Evolutionary conservation across 2,329 filamentous ascomycete genomes (phyloP), one percentile per base, ranked within the genome.

Genomic region (Westerdykella aurantiaca): DNA sequence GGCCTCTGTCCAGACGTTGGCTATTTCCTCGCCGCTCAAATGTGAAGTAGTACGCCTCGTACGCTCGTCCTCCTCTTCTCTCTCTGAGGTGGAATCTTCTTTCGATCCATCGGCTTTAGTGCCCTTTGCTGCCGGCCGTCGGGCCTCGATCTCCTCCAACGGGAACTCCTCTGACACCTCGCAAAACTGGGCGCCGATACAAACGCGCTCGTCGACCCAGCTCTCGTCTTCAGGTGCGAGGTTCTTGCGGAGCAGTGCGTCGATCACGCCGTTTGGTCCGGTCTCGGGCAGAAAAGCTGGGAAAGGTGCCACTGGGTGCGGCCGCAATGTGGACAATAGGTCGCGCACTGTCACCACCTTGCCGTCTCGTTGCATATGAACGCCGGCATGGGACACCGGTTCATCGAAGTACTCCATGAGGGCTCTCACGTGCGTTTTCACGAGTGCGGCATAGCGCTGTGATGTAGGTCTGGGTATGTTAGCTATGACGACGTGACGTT

Each of bases 161-260:
- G 47, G 54, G 60, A 57, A 65, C 11, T 64, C 60, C 11, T 44
- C 41, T 3, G 61, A 58, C 25, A 64, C 55, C 18, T 56, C 43
- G n/a, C 55, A 55, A 39, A 64, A 65, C 31, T 61, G 57, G 2
- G 49, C 43, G 5, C 61, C 61, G 42, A 58, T 63, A 4, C 45
- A 42, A 1, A 65, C 38, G 7, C 58, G 51, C 5, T 57, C 55
- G n/a, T 55, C 52, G 7, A 63, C 51, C 61, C 60, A 65, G 6
- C 54, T 53, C 21, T 63, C 55, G 25, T 63, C 61, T 14, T 51
- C 49, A 3, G 57, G 51, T 7, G 55, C 55, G 4, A 57, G 45
- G 25, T 52, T 52, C 44, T 64, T 65, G 4, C 60, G 52, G 2
- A 64, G 41, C 16, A 64, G 37, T 1, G 53, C 50, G 12, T 53